phyloP scores from a whole-genome alignment of 2,329 filamentous ascomycete species.

The Fusarium agapanthi region DNA sequence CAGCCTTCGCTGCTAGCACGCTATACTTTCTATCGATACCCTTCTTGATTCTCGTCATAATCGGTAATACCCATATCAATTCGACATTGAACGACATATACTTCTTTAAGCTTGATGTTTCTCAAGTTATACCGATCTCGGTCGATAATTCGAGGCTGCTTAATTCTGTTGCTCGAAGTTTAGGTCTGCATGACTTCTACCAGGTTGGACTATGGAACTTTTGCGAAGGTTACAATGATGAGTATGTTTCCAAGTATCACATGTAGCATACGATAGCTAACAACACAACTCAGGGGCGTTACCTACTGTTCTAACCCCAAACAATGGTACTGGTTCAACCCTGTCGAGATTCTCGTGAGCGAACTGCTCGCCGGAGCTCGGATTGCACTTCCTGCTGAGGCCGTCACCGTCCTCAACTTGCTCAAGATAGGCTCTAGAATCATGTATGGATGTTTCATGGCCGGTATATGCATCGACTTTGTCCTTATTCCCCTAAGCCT shows the following conservation, averaged over 20 bases:
- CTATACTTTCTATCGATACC: constrained; percentile 79
- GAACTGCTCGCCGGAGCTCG: constrained; percentile 84
- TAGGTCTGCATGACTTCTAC: constrained; percentile 94
- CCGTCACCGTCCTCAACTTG: constrained; percentile 77
- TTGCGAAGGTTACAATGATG: constrained; percentile 82
- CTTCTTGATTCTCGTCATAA: constrained; percentile 81
- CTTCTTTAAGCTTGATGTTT: constrained; percentile 85
- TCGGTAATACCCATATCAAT: constrained; percentile 75
- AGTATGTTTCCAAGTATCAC: constrained; percentile 50
- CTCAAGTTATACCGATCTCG: constrained; percentile 79
- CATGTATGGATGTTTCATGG: constrained; percentile 91
- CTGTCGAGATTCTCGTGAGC: constrained; percentile 79
- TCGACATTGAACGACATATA: constrained; percentile 74
- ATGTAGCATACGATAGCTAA: constrained; percentile 45
- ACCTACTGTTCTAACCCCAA: constrained; percentile 77
- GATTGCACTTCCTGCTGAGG: constrained; percentile 79
- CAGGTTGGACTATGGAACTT: constrained; percentile 91
- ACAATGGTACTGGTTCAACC: constrained; percentile 89
- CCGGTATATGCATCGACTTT: constrained; percentile 74
- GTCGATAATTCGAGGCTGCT: constrained; percentile 78
- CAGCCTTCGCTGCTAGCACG: constrained; percentile 71
- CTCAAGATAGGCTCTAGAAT: constrained; percentile 78
- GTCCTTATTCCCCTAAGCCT: constrained; percentile 74
- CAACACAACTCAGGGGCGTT: constrained; percentile 65
- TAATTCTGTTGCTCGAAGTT: constrained; percentile 85